Evolutionary conservation across 306 rosid species (phyloP).

Genomic region (Prunus dulcis): DNA sequence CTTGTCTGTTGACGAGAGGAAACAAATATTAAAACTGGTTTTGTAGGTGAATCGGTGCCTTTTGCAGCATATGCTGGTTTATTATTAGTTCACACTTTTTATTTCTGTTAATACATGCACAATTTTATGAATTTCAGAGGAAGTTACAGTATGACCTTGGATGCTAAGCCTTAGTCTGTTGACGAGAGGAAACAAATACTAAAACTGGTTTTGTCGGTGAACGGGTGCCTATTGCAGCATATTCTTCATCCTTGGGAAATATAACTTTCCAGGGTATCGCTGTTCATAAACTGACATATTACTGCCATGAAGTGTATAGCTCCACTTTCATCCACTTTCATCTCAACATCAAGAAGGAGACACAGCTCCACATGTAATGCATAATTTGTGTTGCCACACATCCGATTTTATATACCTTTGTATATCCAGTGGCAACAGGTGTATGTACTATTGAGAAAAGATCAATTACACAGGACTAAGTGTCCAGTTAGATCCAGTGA

Average conservation of each 20-base stretch:
- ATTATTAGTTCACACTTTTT: constrained; percentile 28
- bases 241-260: constrained; percentile 97
- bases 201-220: constrained; percentile 97
- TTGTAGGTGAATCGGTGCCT: constrained; percentile 90
- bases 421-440: not conserved
- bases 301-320: not conserved
- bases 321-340: constrained; percentile 1
- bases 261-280: constrained; percentile 98
- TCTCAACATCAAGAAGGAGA: constrained; percentile 3
- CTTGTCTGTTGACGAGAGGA: constrained; percentile 97
- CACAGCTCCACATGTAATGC: not conserved
- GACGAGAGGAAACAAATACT: constrained; percentile 93
- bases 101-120: constrained; percentile 21
- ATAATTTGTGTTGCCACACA: not conserved
- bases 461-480: not conserved
- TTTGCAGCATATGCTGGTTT: constrained; percentile 97
- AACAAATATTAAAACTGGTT: constrained; percentile 97
- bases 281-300: constrained; percentile 15
- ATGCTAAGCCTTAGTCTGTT: constrained; percentile 76
- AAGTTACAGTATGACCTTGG: constrained; percentile 34
- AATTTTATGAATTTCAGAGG: constrained; percentile 52
- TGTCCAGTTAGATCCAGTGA: not conserved
- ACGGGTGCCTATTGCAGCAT: constrained; percentile 96
- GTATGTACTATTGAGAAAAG: not conserved
- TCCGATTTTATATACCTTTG: not conserved